Percentiles rank a stretch among this genome's conserved stretches.
These are phyloP conservation scores for Pholiota conissans DNA, from an alignment of 768 basidiomycete species.

Conservation along the genomic window DNA sequence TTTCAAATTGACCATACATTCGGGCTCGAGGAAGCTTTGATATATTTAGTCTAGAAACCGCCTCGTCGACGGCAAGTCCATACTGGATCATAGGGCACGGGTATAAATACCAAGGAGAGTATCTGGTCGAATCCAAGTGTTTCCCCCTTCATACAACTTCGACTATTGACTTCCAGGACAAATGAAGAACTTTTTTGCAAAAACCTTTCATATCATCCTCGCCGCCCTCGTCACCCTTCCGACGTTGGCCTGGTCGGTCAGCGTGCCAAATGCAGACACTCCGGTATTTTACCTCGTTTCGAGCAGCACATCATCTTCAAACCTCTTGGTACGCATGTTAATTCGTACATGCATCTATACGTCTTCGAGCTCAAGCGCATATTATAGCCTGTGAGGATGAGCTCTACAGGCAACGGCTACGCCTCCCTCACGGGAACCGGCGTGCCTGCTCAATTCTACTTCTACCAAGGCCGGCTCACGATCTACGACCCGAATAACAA, in stretches of 20 bases:
- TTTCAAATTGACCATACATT: not conserved
- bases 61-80: not conserved
- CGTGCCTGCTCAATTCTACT: conserved; percentile 30
- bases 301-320: conserved; percentile 18
- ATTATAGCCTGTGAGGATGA: conserved; percentile 28
- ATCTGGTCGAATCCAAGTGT: no score
- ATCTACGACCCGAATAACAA: conserved; percentile 19
- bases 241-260: conserved; percentile 10
- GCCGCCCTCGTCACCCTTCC: conserved; percentile 11
- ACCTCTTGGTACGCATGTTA: conserved; percentile 26
- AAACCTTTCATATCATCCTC: not conserved
- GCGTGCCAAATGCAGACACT: conserved; percentile 29
- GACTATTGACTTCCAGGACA: not conserved
- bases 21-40: not conserved
- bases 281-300: conserved; percentile 36
- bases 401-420: conserved; percentile 17
- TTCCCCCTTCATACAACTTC: no score
- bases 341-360: no score
- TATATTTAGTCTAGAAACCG: not conserved
- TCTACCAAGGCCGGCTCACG: conserved; percentile 26
- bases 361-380: no score
- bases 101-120: not conserved
- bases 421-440: conserved; percentile 27
- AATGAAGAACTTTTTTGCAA: not conserved
- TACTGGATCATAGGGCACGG: not conserved